These are phyloP conservation scores for Pleurotus ostreatus DNA, from an alignment of 768 basidiomycete genomes.

Conservation along the genomic window DNA sequence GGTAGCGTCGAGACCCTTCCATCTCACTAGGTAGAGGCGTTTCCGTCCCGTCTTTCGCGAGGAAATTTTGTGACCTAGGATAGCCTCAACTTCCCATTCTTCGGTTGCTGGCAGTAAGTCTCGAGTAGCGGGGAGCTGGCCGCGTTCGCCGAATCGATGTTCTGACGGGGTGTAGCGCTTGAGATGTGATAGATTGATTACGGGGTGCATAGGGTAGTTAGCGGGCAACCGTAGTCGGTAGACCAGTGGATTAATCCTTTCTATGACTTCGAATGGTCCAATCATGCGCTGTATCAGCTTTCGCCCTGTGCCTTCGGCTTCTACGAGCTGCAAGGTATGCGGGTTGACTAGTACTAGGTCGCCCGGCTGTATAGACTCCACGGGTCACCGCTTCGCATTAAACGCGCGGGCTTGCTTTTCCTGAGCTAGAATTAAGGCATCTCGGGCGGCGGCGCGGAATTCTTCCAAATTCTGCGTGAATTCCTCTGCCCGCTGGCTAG, in stretches of 20 bases:
- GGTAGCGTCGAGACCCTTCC: slow-evolving; percentile 3
- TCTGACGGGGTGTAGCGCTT: not conserved
- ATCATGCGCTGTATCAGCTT: slow-evolving; percentile 2
- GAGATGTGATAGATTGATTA: slow-evolving; percentile 3
- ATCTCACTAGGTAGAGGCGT: slow-evolving; percentile 5
- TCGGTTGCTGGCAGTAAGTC: not conserved
- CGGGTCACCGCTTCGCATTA: not conserved
- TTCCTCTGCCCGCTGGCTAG: not conserved
- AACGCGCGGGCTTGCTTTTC: slow-evolving; percentile 2
- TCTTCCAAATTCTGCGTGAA: not conserved
- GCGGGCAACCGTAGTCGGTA: slow-evolving; percentile 4
- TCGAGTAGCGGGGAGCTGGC: not conserved
- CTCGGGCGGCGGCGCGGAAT: not conserved
- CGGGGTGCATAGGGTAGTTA: slow-evolving; percentile 11
- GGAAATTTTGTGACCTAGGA: not conserved
- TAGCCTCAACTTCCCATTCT: not conserved
- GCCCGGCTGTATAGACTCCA: not conserved
- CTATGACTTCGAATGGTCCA: slow-evolving; percentile 5
- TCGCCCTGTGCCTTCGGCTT: not conserved
- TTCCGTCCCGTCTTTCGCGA: not conserved
- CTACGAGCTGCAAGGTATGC: not conserved
- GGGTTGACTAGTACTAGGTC: slow-evolving; percentile 6
- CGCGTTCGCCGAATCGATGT: not conserved
- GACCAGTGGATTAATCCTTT: slow-evolving; percentile 6
- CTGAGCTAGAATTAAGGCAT: not conserved